Evolutionary conservation across 352 stramenopile genomes (phyloP), one percentile per base, ranked within the genome.

Genomic region (Pythium brachiatum): DNA sequence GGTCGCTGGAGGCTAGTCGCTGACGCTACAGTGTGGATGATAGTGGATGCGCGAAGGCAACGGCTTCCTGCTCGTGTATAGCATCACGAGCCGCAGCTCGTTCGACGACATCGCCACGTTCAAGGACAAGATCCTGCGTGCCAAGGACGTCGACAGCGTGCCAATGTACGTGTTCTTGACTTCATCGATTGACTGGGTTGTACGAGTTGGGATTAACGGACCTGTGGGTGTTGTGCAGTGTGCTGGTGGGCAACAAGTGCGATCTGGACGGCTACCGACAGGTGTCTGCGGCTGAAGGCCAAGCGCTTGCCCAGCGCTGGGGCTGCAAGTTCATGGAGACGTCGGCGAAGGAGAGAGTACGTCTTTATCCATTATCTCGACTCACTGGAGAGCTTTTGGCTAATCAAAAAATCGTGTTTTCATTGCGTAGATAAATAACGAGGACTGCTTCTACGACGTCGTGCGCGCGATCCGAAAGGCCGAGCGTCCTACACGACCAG

Each of bases 41-140:
- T 47, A 95, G 81, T 97, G 89, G 86, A 97, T 97, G 88, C 87
- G 89, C 48, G 89, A 96, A 70, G 89, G 89, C 65, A 95, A 97
- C 70, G 89, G 88, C 61, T 97, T 97, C 56, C 32, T 97, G 59
- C 68, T 97, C 13, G 88, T 96, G 31, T 97, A 94, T 81, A 95
- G 84, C 70, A 81, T 96, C 53, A 94, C 83, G 58, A 94, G 87
- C 73, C 85, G 83, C 69, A 90, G 83, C 56, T 93, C 88, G n/a
- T 95, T 97, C 57, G 88, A 97, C 54, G 89, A 97, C 54, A 94
- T 97, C 50, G 64, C 80, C 23, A 76, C 76, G 12, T 94, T 97
- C 71, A 95, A 95, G 68, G 86, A 97, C 68, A 94, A 96, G 70
- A 96, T 97, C 47, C 67, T 96, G 51, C 80, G 89, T 11, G 89